Evolutionary conservation across 208 protist species (phyloP).

Genomic region (Trypanosoma lewisi): DNA sequence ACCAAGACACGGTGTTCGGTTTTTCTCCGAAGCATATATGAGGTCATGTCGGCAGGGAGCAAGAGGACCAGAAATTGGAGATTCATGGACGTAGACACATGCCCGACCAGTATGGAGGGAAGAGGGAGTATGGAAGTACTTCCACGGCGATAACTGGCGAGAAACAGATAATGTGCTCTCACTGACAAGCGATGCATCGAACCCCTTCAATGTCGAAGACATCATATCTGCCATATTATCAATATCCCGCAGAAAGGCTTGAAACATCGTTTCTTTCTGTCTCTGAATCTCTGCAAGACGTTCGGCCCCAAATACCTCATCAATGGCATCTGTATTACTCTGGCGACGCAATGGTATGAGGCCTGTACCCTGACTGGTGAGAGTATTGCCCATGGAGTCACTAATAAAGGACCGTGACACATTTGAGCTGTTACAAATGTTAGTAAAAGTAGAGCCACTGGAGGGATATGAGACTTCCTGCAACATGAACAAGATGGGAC

Average conservation of each 20-base stretch:
- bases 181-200: background rate
- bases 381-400: background rate
- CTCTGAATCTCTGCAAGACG: slow-evolving; percentile 2
- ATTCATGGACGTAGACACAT: slow-evolving; percentile 15
- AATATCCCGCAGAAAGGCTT: background rate
- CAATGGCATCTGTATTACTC: slow-evolving; percentile 6
- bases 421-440: background rate
- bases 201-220: background rate
- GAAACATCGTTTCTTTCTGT: slow-evolving; percentile 12
- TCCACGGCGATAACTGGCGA: slow-evolving; percentile 1
- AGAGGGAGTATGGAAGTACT: background rate
- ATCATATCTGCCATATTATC: background rate
- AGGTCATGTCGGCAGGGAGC: slow-evolving; percentile 18
- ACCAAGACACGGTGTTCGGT: background rate
- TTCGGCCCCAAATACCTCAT: slow-evolving; percentile 10
- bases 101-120: background rate
- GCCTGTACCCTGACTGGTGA: background rate
- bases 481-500: slow-evolving; percentile 19
- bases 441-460: too few species aligned
- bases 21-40: slow-evolving; percentile 17
- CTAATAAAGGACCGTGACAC: background rate
- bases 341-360: background rate
- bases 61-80: background rate
- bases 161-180: background rate
- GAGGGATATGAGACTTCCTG: slow-evolving; percentile 2